Evolutionary conservation across 192 early-diverging fungal species (phyloP), one percentile per base, ranked within the genome.

Genomic region (Entomortierella chlamydospora): DNA sequence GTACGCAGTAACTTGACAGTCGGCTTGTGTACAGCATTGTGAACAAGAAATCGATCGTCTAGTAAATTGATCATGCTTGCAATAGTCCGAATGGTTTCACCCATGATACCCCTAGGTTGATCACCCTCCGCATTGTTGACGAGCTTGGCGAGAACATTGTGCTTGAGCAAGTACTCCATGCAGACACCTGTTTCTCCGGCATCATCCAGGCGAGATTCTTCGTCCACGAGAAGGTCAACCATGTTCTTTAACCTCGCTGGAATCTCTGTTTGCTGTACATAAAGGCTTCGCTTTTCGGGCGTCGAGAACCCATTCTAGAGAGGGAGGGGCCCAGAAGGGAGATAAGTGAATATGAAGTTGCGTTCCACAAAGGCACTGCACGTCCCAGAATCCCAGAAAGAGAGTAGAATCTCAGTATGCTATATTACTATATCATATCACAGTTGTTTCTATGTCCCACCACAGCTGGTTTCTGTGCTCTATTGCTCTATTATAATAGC

Each of bases 131-230:
- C 90, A 53, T 94, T 85, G 43, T 86, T 83, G 43, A 97, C 94
- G 49, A 98, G 85, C 55, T 91, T 85, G 18, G 86, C 86, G n/a
- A 98, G 81, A 31, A 98, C 85, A 61, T 89, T 88, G 66, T 93
- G 94, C 51, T 90, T 92, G 67, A 98, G 84, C 61, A 96, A 92
- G 42, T 93, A 89, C 72, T 98, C 96, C 85, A 95, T 95, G 80
- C 95, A 97, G 0, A 93, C 89, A 29, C 94, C 95, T 0, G 92
- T 92, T 9, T 90, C 84, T 10, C 69, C 78, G 39, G 84, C 87
- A 56, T 92, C 91, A 70, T 94, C 94, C 25, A 89, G 82, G 47
- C 90, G 82, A 4, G 93, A 84, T 59, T 94, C 92, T 86, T 98
- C 96, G 79, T 95, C 94, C 8, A 96, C 92, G 18, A 98, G 84